phyloP scores from a whole-genome alignment of 352 stramenopile genomes.

The Globisporangium orthogonon region DNA sequence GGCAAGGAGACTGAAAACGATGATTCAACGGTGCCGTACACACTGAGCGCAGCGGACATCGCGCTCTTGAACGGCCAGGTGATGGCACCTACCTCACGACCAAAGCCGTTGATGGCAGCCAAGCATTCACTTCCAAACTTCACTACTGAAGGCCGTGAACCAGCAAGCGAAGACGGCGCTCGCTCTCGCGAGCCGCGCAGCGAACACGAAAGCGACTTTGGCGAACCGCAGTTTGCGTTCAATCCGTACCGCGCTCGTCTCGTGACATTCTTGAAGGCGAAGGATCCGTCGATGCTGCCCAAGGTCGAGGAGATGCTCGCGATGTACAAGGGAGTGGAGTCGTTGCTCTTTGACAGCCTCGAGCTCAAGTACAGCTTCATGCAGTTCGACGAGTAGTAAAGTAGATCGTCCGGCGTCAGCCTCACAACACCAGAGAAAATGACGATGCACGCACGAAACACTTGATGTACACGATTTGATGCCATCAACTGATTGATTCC shows the following conservation, averaged over 20 bases:
- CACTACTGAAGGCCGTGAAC: neutral
- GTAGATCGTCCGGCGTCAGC: neutral
- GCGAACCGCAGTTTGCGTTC: constrained; percentile 2
- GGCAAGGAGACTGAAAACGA: neutral
- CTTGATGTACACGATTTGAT: neutral
- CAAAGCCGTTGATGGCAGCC: neutral
- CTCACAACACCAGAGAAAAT: neutral
- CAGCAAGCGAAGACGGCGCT: neutral
- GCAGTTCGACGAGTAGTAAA: constrained; percentile 30
- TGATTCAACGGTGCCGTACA: constrained; percentile 46
- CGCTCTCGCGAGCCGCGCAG: too few species aligned
- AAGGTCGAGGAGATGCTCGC: constrained; percentile 75
- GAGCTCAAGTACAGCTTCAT: constrained; percentile 84
- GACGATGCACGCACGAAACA: neutral
- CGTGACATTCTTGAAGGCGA: constrained; percentile 53
- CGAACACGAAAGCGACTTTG: constrained; percentile 1
- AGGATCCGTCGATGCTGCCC: constrained; percentile 53
- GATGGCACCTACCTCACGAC: neutral
- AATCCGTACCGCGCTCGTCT: constrained; percentile 48
- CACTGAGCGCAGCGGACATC: constrained; percentile 59
- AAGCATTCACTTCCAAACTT: neutral
- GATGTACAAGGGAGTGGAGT: constrained; percentile 68
- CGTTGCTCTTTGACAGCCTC: constrained; percentile 71
- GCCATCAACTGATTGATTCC: too few species aligned
- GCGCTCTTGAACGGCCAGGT: constrained; percentile 60